Evolutionary conservation across 2,329 filamentous ascomycete species (phyloP).

Genomic region (Xylariaceae sp.): DNA sequence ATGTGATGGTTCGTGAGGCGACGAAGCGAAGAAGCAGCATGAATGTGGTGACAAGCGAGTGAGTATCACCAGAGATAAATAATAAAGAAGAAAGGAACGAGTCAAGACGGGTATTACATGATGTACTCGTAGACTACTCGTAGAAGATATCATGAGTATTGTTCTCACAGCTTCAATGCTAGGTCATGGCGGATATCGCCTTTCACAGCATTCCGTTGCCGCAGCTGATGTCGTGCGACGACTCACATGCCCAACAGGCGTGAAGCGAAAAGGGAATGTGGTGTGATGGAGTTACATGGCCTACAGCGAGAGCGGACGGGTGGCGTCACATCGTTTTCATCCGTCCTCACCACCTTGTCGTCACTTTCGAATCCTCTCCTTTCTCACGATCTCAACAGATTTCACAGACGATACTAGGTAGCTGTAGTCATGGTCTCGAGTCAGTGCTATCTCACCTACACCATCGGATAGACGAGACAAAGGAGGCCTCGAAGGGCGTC

Average conservation of each 20-base stretch:
- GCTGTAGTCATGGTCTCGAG: slow-evolving; percentile 1
- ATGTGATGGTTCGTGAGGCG: slow-evolving; percentile 9
- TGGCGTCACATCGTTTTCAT: slow-evolving; percentile 1
- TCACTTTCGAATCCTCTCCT: neutral
- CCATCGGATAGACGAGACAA: too few relatives aligned
- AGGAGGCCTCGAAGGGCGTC: slow-evolving; percentile 5
- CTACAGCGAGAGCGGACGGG: neutral
- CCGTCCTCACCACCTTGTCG: neutral
- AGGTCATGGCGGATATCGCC: slow-evolving; percentile 9
- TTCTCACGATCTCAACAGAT: neutral
- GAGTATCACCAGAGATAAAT: neutral
- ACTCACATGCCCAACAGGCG: neutral
- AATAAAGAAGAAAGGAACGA: neutral
- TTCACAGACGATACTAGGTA: neutral
- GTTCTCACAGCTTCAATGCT: neutral
- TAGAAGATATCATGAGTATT: too few relatives aligned
- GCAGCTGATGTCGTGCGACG: slow-evolving; percentile 16
- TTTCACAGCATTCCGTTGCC: slow-evolving; percentile 16
- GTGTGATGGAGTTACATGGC: slow-evolving; percentile 3
- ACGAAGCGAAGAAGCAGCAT: neutral
- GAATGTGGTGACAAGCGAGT: neutral
- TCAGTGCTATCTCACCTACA: neutral
- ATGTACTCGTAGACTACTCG: too few relatives aligned
- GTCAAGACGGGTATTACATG: neutral
- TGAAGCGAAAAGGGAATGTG: neutral